Conservation (phyloP, 805 yeast species). For the Starmera amethionina region DNA sequence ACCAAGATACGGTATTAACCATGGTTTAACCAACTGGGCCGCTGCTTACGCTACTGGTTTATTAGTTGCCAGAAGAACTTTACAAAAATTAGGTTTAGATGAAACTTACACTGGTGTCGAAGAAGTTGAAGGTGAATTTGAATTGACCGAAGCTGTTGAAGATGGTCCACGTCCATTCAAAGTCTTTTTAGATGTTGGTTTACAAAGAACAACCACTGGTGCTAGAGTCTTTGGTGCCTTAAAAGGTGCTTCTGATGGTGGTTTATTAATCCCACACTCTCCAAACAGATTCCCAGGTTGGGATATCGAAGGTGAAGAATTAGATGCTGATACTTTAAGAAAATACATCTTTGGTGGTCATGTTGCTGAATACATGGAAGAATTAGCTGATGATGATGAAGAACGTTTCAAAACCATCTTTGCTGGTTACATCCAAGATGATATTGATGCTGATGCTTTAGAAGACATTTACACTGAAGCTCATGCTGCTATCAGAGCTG, state of each 20-base stretch:
- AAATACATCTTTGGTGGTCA: constrained; percentile 99
- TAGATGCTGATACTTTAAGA: constrained; percentile 95
- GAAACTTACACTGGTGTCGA: constrained; percentile 98
- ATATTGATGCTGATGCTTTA: constrained; percentile 90
- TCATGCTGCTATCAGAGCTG: constrained; percentile 92
- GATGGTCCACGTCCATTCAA: constrained; percentile 99
- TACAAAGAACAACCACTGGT: constrained; percentile 99
- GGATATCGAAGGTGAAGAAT: constrained; percentile 98
- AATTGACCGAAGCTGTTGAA: constrained; percentile 98
- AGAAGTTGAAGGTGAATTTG: constrained; percentile 99
- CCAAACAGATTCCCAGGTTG: constrained; percentile 99
- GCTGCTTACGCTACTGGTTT: constrained; percentile 99
- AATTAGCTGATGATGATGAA: constrained; percentile 99
- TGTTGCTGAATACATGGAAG: constrained; percentile 99
- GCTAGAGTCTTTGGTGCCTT: constrained; percentile 99
- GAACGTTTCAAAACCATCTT: constrained; percentile 95
- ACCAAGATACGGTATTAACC: constrained; percentile 94
- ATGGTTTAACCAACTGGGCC: constrained; percentile 99
- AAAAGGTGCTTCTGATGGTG: constrained; percentile 99
- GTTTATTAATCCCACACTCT: constrained; percentile 97
- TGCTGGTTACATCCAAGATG: constrained; percentile 95
- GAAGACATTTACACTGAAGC: constrained; percentile 95
- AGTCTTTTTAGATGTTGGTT: constrained; percentile 98
- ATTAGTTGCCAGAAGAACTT: constrained; percentile 97
- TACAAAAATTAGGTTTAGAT: constrained; percentile 95